These are phyloP conservation scores for Lomentospora prolificans DNA, from an alignment of 2,329 filamentous ascomycete species.

Conservation along the genomic window DNA sequence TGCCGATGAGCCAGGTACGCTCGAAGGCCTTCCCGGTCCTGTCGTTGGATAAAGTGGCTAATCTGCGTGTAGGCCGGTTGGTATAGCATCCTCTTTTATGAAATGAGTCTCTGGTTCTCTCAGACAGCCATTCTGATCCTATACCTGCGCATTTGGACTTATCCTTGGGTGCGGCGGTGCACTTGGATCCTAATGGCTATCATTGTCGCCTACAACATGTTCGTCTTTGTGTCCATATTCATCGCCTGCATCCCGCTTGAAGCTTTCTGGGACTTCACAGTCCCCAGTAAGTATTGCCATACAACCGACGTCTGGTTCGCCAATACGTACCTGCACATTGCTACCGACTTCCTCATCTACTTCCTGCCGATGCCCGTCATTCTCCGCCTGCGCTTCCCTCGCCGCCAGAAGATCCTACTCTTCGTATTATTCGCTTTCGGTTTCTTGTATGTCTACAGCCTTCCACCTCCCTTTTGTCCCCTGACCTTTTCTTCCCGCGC, in stretches of 20 bases:
- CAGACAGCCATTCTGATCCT: background rate
- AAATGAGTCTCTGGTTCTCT: background rate
- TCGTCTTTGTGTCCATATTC: slow-evolving; percentile 1
- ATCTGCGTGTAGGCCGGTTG: background rate
- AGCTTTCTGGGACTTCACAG: background rate
- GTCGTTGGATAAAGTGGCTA: no score
- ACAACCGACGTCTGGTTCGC: background rate
- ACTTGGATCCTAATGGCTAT: background rate
- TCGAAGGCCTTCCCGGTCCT: background rate
- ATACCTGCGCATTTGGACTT: slow-evolving; percentile 1
- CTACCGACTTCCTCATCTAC: slow-evolving; percentile 10
- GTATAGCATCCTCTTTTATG: background rate
- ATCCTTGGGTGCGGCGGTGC: background rate
- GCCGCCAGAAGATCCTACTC: slow-evolving; percentile 9
- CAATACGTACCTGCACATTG: slow-evolving; percentile 10
- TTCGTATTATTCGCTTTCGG: slow-evolving; percentile 10
- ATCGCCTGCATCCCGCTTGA: slow-evolving; percentile 1
- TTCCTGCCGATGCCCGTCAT: slow-evolving; percentile 9
- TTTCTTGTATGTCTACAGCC: slow-evolving; percentile 8
- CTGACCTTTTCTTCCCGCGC: background rate
- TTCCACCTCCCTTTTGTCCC: background rate
- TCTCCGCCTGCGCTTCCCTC: slow-evolving; percentile 9
- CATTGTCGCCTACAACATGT: background rate
- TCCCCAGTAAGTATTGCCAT: background rate
- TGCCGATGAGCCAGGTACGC: background rate